These are phyloP conservation scores for Lipomyces sp. DNA, from an alignment of 805 yeast genomes.

Conservation along the genomic window DNA sequence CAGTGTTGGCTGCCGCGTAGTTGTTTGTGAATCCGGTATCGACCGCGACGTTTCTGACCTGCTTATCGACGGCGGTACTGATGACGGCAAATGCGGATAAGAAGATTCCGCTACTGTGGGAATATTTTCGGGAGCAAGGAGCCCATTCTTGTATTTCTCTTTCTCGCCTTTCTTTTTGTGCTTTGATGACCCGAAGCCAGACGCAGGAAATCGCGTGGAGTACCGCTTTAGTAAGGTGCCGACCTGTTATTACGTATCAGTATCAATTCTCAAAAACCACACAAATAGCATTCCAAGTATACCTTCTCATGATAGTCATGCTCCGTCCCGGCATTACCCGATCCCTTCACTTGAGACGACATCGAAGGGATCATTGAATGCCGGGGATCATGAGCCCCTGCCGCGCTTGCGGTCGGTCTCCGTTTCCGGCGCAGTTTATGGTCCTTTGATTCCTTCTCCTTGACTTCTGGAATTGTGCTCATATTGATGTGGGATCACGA, in stretches of 20 bases:
- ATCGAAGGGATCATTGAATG: constrained; percentile 37
- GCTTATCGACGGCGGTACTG: constrained; percentile 4
- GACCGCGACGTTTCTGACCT: not conserved
- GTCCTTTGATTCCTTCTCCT: constrained; percentile 4
- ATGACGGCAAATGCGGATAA: constrained; percentile 3
- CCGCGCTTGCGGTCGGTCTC: constrained; percentile 12
- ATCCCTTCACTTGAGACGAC: constrained; percentile 19
- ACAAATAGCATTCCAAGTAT: not conserved
- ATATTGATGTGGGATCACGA: not conserved
- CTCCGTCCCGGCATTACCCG: constrained; percentile 3
- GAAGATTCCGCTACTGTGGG: constrained; percentile 10
- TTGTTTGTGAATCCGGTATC: not conserved
- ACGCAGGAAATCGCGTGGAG: constrained; percentile 23
- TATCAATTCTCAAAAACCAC: not conserved
- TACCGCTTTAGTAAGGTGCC: constrained; percentile 35
- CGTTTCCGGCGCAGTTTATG: constrained; percentile 18
- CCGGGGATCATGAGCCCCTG: constrained; percentile 10
- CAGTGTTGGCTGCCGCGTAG: not conserved
- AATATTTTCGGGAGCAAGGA: constrained; percentile 17
- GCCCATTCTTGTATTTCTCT: constrained; percentile 20
- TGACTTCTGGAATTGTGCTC: constrained; percentile 9
- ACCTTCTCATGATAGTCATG: constrained; percentile 27
- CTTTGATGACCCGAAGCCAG: constrained; percentile 1
- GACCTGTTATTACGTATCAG: constrained; percentile 19
- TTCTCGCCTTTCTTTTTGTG: constrained; percentile 14